phyloP scores from a whole-genome alignment of 371 early-diverging fungal genomes.

The Actinomucor elegans region DNA sequence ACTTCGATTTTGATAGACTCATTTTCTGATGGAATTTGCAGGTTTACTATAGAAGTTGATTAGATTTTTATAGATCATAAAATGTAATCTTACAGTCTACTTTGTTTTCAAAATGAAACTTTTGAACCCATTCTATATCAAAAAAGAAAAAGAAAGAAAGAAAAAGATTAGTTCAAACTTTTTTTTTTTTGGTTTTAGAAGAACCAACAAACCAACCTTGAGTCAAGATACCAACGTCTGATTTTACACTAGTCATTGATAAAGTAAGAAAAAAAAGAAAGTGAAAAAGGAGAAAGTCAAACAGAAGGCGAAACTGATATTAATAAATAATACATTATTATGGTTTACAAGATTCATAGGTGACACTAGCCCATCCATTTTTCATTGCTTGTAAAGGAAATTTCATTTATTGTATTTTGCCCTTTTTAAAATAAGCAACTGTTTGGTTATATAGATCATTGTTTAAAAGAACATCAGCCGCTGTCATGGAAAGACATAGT shows the following conservation, averaged over 20 bases:
- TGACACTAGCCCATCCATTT: too few relatives aligned
- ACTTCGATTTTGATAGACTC: conserved; percentile 42
- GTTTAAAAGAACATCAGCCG: conserved; percentile 33
- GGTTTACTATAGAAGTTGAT: conserved; percentile 22
- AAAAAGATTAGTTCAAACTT: background rate
- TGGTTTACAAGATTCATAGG: too few relatives aligned
- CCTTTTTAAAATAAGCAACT: conserved; percentile 35
- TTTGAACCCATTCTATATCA: conserved; percentile 38
- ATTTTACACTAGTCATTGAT: conserved; percentile 1
- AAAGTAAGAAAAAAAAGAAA: background rate
- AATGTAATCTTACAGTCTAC: conserved; percentile 41
- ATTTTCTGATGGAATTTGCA: conserved; percentile 29
- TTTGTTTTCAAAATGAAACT: conserved; percentile 38
- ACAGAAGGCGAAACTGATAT: background rate
- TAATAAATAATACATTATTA: background rate
- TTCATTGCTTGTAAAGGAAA: conserved; percentile 2
- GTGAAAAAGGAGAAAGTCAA: conserved; percentile 1
- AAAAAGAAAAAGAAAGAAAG: too few relatives aligned
- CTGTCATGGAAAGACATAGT: conserved; percentile 33
- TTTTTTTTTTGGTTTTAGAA: background rate
- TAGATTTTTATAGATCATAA: background rate
- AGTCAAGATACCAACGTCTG: background rate
- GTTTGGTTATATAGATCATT: conserved; percentile 26
- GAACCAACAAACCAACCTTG: conserved; percentile 5
- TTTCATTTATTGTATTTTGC: conserved; percentile 14